Evolutionary conservation across 371 early-diverging fungal genomes (phyloP).

Genomic region (Mortierella sp.): DNA sequence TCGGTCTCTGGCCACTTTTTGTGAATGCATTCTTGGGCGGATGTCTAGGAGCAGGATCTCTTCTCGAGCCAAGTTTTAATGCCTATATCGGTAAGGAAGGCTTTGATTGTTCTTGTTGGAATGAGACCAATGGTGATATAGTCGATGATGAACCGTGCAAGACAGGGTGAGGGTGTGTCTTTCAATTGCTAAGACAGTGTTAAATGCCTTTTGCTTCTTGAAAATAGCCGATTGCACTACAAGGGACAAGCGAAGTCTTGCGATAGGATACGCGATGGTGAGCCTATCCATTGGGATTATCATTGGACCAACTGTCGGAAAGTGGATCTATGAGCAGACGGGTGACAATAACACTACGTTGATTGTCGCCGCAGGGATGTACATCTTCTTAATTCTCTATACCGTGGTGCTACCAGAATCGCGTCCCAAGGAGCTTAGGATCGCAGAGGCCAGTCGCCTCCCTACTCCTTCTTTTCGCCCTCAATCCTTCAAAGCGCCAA

Average conservation of each 20-base stretch:
- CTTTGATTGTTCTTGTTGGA: background rate
- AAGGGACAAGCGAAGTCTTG: slow-evolving; percentile 15
- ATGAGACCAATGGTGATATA: too few species aligned
- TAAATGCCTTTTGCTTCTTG: background rate
- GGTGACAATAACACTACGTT: slow-evolving; percentile 3
- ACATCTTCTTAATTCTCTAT: slow-evolving; percentile 9
- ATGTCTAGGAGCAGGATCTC: slow-evolving; percentile 19
- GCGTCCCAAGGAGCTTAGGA: background rate
- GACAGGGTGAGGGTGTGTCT: background rate
- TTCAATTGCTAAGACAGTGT: background rate
- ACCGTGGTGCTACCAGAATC: slow-evolving; percentile 26
- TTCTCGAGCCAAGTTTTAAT: slow-evolving; percentile 19
- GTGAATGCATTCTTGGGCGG: slow-evolving; percentile 20
- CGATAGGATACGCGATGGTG: slow-evolving; percentile 30
- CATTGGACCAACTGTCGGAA: slow-evolving; percentile 19
- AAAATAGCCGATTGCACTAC: slow-evolving; percentile 24
- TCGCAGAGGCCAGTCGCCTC: background rate
- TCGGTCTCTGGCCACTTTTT: slow-evolving; percentile 17
- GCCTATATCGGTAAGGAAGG: slow-evolving; percentile 29
- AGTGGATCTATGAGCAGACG: background rate
- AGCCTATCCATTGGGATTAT: slow-evolving; percentile 17
- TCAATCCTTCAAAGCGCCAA: background rate
- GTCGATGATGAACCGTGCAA: too few species aligned
- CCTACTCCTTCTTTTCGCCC: background rate
- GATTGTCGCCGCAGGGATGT: background rate